A percentile compares a stretch with the other conserved stretches of the same genome.
phyloP scores from a whole-genome alignment of 2,329 filamentous ascomycete genomes.

The Colletotrichum sp. region DNA sequence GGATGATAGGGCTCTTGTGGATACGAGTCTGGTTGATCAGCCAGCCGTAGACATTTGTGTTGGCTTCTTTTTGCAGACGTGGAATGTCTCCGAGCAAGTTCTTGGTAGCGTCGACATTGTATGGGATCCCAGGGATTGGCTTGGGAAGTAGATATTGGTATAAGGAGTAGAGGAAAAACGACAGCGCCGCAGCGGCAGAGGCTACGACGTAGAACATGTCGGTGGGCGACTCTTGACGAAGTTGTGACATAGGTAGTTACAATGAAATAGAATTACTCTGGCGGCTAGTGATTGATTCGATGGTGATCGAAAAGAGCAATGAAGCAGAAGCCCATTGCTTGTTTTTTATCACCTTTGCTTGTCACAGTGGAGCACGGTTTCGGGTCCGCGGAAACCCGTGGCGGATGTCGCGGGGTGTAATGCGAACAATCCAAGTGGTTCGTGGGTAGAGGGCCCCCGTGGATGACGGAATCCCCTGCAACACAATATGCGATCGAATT shows the following conservation, averaged over 20 bases:
- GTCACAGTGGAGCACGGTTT: neutral
- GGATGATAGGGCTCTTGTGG: conserved; percentile 25
- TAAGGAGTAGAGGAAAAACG: neutral
- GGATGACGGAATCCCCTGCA: neutral
- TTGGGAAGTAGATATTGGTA: neutral
- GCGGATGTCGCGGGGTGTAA: neutral
- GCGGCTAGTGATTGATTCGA: neutral
- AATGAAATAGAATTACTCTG: no score
- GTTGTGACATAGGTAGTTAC: no score
- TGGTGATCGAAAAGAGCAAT: neutral
- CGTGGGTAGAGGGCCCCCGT: accelerated
- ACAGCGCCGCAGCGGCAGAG: neutral
- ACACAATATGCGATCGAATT: neutral
- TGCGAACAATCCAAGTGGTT: neutral
- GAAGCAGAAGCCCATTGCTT: neutral
- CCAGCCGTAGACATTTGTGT: neutral
- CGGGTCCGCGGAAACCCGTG: neutral
- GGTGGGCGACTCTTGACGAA: neutral
- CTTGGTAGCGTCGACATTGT: neutral
- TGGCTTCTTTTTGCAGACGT: neutral
- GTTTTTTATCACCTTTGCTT: neutral
- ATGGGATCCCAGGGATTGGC: neutral
- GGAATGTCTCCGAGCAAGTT: neutral
- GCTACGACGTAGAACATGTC: neutral
- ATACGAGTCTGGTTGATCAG: neutral